Evolutionary conservation across 331 rosid species (phyloP), one percentile per base, ranked within the genome.

Genomic region (Malus hybrid): DNA sequence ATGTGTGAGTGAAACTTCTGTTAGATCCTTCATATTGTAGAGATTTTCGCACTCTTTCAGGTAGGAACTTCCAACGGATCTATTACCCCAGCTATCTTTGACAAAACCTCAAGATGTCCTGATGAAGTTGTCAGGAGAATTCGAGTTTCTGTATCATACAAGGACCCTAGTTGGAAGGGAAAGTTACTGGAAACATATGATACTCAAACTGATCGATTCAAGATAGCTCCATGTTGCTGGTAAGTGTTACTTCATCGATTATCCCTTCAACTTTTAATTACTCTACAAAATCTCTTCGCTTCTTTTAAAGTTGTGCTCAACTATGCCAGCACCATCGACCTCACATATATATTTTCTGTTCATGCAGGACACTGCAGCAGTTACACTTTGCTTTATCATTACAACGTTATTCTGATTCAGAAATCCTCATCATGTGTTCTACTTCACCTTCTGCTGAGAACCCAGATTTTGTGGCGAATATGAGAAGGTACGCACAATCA

Each of bases 51-150:
- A 63, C 68, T 63, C 7, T 63, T 44, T 86, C 88, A 91, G 98
- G 87, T 88, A 31, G 88, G 83, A 73, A 91, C 93, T 70, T 66
- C 82, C 31, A 84, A 86, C 5, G 98, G 98, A 80, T 76, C 70
- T 6, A 77, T 87, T 20, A 60, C 84, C 76, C 96, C 97, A 24
- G 91, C 95, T 16, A 76, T 81, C 61, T 93, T 93, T 74, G 90
- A 91, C 75, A 34, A 80, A 65, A 86, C 85, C 67, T 87, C 93
- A 62, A 87, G 98, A 85, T 88, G 89, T 77, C 98, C 98, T 4
- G 97, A 90, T 82, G 98, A 87, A 83, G 55, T 86, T 76, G 88
- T 93, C 48, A 80, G 98, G 87, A 83, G 96, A 90, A 90, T 91
- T 80, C 83, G 98, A 76, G 84, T 90, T 32, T 78, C 94, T 64